These are phyloP conservation scores for Cephaloascus albidus DNA, from an alignment of 805 yeast species.

Conservation along the genomic window DNA sequence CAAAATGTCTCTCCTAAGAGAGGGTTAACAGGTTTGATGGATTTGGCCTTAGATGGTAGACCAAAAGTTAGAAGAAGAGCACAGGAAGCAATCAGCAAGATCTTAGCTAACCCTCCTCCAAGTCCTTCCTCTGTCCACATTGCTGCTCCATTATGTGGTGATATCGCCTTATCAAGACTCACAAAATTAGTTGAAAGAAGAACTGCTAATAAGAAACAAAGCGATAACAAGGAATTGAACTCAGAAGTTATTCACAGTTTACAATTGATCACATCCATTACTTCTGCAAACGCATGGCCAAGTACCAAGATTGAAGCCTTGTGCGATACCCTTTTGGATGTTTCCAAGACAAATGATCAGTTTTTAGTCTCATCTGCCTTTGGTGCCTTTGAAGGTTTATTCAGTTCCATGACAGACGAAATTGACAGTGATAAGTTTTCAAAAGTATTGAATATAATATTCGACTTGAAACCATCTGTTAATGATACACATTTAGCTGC, in stretches of 20 bases:
- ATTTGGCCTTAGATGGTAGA: constrained; percentile 75
- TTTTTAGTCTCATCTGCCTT: constrained; percentile 76
- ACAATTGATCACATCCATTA: constrained; percentile 65
- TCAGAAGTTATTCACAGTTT: constrained; percentile 63
- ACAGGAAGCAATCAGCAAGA: constrained; percentile 67
- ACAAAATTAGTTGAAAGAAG: constrained; percentile 30
- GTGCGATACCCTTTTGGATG: constrained; percentile 67
- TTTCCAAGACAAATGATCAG: constrained; percentile 79
- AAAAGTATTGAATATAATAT: constrained; percentile 58
- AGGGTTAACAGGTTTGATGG: constrained; percentile 71
- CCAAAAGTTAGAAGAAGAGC: constrained; percentile 97
- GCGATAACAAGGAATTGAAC: constrained; percentile 37
- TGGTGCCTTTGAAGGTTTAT: constrained; percentile 73
- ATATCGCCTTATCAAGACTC: constrained; percentile 51
- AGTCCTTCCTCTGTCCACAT: constrained; percentile 75
- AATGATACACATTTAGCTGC: constrained; percentile 84
- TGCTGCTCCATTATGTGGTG: constrained; percentile 63
- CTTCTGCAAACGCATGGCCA: constrained; percentile 82
- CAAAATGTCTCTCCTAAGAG: constrained; percentile 64
- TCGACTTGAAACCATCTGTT: constrained; percentile 71
- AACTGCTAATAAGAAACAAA: constrained; percentile 18
- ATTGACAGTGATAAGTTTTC: constrained; percentile 56
- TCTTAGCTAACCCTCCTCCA: constrained; percentile 61
- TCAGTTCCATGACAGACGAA: constrained; percentile 51
- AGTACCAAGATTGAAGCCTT: constrained; percentile 53